Evolutionary conservation across 768 basidiomycete species (phyloP), one percentile per base, ranked within the genome.

Genomic region (Peribolospora baueri): DNA sequence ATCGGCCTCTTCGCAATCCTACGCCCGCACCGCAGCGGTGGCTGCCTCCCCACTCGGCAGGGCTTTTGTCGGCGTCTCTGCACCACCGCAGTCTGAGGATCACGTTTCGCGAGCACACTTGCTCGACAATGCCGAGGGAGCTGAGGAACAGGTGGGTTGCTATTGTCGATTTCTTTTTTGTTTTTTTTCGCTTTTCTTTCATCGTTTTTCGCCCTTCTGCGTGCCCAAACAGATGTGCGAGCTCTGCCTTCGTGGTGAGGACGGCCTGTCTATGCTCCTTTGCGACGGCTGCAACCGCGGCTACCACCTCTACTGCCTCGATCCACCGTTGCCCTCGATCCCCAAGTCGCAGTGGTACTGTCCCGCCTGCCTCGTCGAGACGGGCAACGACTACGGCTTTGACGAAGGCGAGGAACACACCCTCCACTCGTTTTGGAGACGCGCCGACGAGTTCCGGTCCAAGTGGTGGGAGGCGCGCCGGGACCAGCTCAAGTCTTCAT

Each of bases 301-400:
- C 4, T 98, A 86, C 70, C 93, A 98, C 68, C 93, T 84, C 71
- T 87, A 83, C 67, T 98, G 93, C 66, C 79, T 98, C 56, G 82
- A 87, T 64, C 93, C 93, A 9, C 90, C 90, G 14, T 70, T 97
- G 53, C 69, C 74, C 7, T 70, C 73, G 2, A 83, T 98, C 54
- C 93, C 93, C 2, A 83, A 81, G 64, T 86, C 88, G 46, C 81
- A 91, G 60, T 98, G 91, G 91, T 95, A 79, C 65, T 98, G 93
- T 67, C 82, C 82, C 61, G 79, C 80, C 3, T 98, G 93, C 65
- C 72, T 98, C 25, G 75, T 87, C 46, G 81, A 79, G 45, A 90
- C 85, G 0, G 90, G 91, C 8, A 84, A 84, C 52, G 93, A 95
- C 68, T 98, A 84, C 62, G 93, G 93, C 40, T 98, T 97, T 63